These are phyloP conservation scores for Candida sanyaensis DNA, from an alignment of 1,139 yeast species.

Conservation along the genomic window DNA sequence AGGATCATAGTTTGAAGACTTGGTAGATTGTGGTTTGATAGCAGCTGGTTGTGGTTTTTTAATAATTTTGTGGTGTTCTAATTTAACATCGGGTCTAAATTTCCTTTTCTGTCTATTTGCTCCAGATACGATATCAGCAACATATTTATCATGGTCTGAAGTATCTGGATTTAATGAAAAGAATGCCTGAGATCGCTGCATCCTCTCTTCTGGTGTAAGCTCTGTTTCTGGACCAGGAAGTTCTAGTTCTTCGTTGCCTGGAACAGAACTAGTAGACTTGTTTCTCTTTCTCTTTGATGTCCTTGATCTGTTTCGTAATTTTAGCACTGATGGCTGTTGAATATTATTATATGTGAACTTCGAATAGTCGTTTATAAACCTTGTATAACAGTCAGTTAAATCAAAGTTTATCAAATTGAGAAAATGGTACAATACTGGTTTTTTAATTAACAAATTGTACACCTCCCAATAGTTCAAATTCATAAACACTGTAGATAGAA, in stretches of 20 bases:
- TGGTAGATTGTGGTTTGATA: conserved; percentile 25
- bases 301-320: conserved; percentile 8
- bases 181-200: conserved; percentile 16
- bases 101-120: conserved; percentile 24
- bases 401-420: conserved; percentile 41
- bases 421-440: conserved; percentile 47
- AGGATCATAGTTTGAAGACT: conserved; percentile 50
- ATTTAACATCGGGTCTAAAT: conserved; percentile 13
- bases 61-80: conserved; percentile 17
- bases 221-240: conserved; percentile 6
- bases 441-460: conserved; percentile 44
- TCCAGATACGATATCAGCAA: conserved; percentile 25
- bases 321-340: conserved; percentile 13
- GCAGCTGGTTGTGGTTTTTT: conserved; percentile 27
- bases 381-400: conserved; percentile 39
- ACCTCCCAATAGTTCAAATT: conserved; percentile 48
- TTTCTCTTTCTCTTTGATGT: conserved; percentile 6
- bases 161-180: conserved; percentile 19
- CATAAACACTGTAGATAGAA: conserved; percentile 42
- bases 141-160: conserved; percentile 30
- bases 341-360: conserved; percentile 26
- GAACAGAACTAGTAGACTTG: background rate
- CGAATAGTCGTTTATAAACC: conserved; percentile 38
- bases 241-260: conserved; percentile 12
- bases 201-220: conserved; percentile 8